phyloP scores from a whole-genome alignment of 2,329 filamentous ascomycete genomes.

The Colletotrichum costaricense region DNA sequence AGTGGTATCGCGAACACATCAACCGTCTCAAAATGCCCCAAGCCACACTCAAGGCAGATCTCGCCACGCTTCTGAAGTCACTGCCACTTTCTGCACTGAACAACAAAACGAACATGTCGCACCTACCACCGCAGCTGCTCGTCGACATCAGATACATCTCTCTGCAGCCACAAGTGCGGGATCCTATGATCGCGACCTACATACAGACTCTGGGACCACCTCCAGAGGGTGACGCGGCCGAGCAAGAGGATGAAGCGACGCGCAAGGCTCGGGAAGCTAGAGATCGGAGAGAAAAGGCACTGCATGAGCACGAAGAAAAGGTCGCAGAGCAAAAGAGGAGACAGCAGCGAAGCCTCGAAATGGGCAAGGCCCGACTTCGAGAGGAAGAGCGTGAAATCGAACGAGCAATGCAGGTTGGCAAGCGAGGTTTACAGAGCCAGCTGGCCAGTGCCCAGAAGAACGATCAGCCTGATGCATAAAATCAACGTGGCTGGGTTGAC shows the following conservation, averaged over 20 bases:
- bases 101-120: constrained; percentile 64
- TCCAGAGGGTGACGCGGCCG: constrained; percentile 51
- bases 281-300: constrained; percentile 72
- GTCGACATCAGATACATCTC: constrained; percentile 78
- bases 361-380: constrained; percentile 69
- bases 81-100: constrained; percentile 71
- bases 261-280: constrained; percentile 62
- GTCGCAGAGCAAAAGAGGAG: constrained; percentile 73
- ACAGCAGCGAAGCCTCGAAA: constrained; percentile 68
- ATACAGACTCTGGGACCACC: constrained; percentile 72
- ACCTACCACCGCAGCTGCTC: constrained; percentile 71
- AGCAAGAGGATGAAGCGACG: constrained; percentile 62
- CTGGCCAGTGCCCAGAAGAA: constrained; percentile 49
- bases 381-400: constrained; percentile 77
- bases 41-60: constrained; percentile 75
- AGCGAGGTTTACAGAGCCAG: constrained; percentile 73
- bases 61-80: constrained; percentile 72
- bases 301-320: constrained; percentile 64
- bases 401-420: constrained; percentile 75
- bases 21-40: constrained; percentile 73
- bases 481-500: constrained; percentile 1
- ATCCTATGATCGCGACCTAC: constrained; percentile 74
- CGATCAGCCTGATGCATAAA: constrained; percentile 13
- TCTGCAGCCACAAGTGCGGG: constrained; percentile 69
- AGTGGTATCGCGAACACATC: constrained; percentile 81